Conservation (phyloP, 495 filamentous ascomycete species). For the Cladorrhinum samala region DNA sequence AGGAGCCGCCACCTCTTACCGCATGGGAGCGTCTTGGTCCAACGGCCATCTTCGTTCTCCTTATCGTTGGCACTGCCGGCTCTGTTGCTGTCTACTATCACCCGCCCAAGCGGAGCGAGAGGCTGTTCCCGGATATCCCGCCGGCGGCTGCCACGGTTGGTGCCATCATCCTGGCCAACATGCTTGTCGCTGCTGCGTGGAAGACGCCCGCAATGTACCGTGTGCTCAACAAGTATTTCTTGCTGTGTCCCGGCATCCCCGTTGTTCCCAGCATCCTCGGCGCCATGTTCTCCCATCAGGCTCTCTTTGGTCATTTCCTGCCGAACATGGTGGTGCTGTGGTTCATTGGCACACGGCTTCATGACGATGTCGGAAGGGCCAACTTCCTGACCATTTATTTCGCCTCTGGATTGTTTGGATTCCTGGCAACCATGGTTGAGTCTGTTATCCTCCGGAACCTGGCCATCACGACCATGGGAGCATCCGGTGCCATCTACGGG, state of each 20-base stretch:
- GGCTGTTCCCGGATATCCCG: constrained; percentile 68
- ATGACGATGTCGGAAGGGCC: constrained; percentile 83
- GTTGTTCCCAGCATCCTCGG: constrained; percentile 58
- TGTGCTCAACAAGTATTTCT: constrained; percentile 73
- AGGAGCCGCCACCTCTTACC: constrained; percentile 43
- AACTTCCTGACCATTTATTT: constrained; percentile 78
- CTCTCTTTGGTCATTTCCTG: constrained; percentile 47
- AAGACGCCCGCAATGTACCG: constrained; percentile 61
- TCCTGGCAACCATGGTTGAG: constrained; percentile 52
- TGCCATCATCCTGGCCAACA: constrained; percentile 59
- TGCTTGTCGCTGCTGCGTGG: constrained; percentile 59
- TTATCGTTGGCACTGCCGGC: constrained; percentile 45
- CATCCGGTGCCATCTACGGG: constrained; percentile 66
- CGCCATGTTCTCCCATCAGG: constrained; percentile 74
- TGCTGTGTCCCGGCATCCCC: constrained; percentile 64
- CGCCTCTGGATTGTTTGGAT: constrained; percentile 58
- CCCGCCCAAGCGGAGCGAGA: constrained; percentile 49
- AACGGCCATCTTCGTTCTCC: constrained; percentile 50
- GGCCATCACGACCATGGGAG: constrained; percentile 52
- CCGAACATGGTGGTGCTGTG: constrained; percentile 62
- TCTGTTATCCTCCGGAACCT: constrained; percentile 47
- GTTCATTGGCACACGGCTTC: constrained; percentile 50
- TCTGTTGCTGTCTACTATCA: constrained; percentile 56
- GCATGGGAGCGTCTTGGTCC: constrained; percentile 59
- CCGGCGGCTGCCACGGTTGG: constrained; percentile 73